Evolutionary conservation across 73 alveolate species (phyloP), one percentile per base, ranked within the genome.

Genomic region (Uronychia binucleata): DNA sequence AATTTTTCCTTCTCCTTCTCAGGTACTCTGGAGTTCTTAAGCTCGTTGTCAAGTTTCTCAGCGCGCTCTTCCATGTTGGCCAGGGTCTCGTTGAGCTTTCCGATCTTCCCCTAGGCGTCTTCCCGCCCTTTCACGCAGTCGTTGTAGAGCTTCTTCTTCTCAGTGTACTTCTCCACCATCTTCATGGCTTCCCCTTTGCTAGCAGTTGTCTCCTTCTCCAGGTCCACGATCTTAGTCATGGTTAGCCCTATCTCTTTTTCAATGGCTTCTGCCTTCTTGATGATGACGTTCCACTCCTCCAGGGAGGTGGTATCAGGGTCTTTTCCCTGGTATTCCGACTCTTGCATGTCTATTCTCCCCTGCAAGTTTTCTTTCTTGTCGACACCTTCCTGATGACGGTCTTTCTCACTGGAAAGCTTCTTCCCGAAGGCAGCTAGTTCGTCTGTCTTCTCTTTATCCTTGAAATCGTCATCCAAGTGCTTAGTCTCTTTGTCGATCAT

Each of bases 1-100:
- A 13, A 67, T 13, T 67, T 13, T 13, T 5, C 78, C 26, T 67
- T 67, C 34, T 67, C 78, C 14, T 5, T 28, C 30, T 67, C 78
- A 26, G 78, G 78, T 26, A 67, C 78, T 26, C 32, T 67, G 5
- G 78, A 67, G 78, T 67, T 67, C 32, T 67, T 26, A 13, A 67
- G 26, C 13, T 67, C 78, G 1, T 25, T 30, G 26, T 67, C 78
- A 67, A 67, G 78, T 30, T 67, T 67, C 14, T 25, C 30, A 26
- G 32, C 34, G 1, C 34, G 29, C 8, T 26, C 30, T 25, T 25
- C 78, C 29, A 67, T 67, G 26, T 67, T 30, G 1, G 14, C 78
- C 5, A 67, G 30, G 29, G 34, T 67, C 32, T 67, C 32, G 5
- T 67, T 25, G 32, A 28, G 32, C 26, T 5, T 67, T 25, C 32